Conservation (phyloP, 2,329 filamentous ascomycete species). For the Alternaria sp. region DNA sequence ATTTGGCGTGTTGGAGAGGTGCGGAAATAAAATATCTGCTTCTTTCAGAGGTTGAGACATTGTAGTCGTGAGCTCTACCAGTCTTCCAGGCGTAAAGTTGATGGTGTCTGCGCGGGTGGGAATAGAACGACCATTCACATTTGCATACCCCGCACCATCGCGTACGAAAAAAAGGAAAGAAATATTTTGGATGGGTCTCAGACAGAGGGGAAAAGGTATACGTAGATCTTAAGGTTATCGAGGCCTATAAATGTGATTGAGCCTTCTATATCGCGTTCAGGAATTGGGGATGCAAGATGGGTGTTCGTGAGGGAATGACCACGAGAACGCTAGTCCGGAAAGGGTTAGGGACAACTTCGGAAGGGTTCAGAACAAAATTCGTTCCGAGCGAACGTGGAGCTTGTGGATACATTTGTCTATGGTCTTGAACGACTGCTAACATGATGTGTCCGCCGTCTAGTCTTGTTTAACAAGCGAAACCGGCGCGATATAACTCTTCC, state of each 20-base stretch:
- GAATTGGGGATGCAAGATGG: background rate
- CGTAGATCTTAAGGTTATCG: background rate
- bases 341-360: background rate
- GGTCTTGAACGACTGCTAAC: background rate
- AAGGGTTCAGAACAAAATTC: background rate
- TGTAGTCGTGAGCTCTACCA: background rate
- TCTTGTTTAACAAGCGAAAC: slow-evolving; percentile 19
- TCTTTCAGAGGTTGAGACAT: slow-evolving; percentile 39
- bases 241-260: background rate
- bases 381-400: background rate
- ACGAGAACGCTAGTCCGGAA: background rate
- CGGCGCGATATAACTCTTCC: slow-evolving; percentile 18
- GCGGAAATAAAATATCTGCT: slow-evolving; percentile 60
- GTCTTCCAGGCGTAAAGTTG: background rate
- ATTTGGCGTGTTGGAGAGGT: slow-evolving; percentile 68
- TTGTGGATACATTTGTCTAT: background rate
- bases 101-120: background rate
- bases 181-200: background rate
- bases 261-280: background rate
- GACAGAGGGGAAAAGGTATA: too few species aligned
- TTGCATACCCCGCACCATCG: slow-evolving; percentile 9
- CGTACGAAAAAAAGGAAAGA: background rate
- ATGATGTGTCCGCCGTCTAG: background rate
- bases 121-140: background rate
- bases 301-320: background rate